These are phyloP conservation scores for Ceratobasidium sp. DNA, from an alignment of 1,284 basidiomycete species.

Conservation along the genomic window DNA sequence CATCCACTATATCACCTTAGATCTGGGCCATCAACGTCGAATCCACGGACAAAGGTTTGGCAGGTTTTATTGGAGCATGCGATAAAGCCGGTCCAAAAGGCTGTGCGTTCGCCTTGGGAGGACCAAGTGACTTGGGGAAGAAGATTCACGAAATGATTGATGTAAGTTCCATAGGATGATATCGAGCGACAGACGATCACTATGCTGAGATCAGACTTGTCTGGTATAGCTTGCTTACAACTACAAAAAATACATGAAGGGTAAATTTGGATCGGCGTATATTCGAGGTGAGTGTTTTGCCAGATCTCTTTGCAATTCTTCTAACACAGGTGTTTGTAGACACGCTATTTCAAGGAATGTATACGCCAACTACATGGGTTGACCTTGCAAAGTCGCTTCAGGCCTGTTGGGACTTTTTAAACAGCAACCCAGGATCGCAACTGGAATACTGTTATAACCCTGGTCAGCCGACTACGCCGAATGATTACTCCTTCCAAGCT, in stretches of 20 bases:
- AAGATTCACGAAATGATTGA: slow-evolving; percentile 5
- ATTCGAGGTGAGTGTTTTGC: slow-evolving; percentile 33
- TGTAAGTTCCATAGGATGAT: background rate
- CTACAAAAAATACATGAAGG: background rate
- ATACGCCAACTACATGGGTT: slow-evolving; percentile 38
- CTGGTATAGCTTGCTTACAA: slow-evolving; percentile 10
- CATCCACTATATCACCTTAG: too few relatives aligned
- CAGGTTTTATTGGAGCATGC: slow-evolving; percentile 30
- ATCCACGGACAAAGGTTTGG: slow-evolving; percentile 31
- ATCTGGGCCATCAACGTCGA: slow-evolving; percentile 8
- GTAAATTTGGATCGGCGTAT: slow-evolving; percentile 1
- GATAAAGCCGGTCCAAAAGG: slow-evolving; percentile 33
- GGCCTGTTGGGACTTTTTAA: too few relatives aligned
- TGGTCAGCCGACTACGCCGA: background rate
- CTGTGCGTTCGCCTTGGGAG: slow-evolving; percentile 29
- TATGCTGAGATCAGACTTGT: background rate
- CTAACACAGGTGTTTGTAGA: background rate
- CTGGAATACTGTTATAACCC: background rate
- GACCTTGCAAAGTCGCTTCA: background rate
- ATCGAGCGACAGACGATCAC: too few relatives aligned
- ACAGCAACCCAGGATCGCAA: background rate
- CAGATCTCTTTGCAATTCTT: too few relatives aligned
- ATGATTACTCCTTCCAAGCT: background rate
- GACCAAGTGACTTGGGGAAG: background rate
- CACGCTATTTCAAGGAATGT: slow-evolving; percentile 30